These are phyloP conservation scores for Conidiobolus incongruus DNA, from an alignment of 371 early-diverging fungal species.

Conservation along the genomic window DNA sequence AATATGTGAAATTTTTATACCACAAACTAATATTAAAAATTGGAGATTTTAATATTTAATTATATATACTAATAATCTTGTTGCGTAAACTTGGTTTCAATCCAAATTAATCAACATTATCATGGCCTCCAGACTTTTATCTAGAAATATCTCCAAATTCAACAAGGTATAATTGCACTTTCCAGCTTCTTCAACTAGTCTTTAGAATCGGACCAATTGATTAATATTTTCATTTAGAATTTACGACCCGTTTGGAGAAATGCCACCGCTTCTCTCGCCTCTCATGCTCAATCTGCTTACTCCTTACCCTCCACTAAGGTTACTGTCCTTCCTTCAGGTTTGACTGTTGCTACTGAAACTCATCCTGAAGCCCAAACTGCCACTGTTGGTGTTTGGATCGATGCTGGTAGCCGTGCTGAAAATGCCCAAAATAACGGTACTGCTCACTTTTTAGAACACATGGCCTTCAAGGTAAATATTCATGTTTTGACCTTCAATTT, in stretches of 20 bases:
- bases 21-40: too few relatives aligned
- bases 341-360: constrained; percentile 86
- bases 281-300: background rate
- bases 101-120: too few relatives aligned
- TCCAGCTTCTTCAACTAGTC: too few relatives aligned
- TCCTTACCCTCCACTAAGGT: constrained; percentile 9
- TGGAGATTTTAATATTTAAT: too few relatives aligned
- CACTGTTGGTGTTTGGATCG: constrained; percentile 96
- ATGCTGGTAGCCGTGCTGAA: constrained; percentile 90
- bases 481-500: background rate
- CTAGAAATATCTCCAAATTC: too few relatives aligned
- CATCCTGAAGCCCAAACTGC: constrained; percentile 83
- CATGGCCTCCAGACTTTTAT: too few relatives aligned
- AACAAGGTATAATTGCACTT: too few relatives aligned
- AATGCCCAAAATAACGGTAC: constrained; percentile 74
- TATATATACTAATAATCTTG: too few relatives aligned
- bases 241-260: background rate
- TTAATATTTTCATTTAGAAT: background rate
- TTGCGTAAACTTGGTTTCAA: too few relatives aligned
- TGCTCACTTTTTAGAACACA: constrained; percentile 95
- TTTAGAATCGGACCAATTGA: too few relatives aligned
- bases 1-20: too few relatives aligned
- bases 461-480: constrained; percentile 85
- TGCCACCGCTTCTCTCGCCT: background rate
- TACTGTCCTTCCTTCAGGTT: constrained; percentile 74